Evolutionary conservation across 805 yeast species (phyloP).

Genomic region (Candida nitratophila): DNA sequence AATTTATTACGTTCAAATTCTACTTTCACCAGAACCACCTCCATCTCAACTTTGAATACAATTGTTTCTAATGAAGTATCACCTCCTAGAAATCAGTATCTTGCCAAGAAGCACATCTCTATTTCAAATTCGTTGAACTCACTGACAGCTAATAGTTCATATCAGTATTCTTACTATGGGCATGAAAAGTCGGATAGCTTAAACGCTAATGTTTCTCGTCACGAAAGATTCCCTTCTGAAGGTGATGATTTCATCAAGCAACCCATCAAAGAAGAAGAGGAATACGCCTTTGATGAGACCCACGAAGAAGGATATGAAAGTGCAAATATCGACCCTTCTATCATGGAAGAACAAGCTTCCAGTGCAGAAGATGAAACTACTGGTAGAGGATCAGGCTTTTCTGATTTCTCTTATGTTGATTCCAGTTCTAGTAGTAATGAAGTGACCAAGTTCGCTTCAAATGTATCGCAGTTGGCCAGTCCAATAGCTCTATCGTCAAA

Average conservation of each 20-base stretch:
- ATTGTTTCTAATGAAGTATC: not conserved
- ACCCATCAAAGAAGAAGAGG: not conserved
- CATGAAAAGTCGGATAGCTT: constrained; percentile 1
- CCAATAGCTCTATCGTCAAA: not conserved
- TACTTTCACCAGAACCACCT: constrained; percentile 23
- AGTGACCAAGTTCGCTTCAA: not conserved
- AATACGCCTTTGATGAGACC: not conserved
- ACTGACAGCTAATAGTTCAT: not conserved
- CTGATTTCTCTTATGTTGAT: not conserved
- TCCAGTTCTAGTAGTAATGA: not conserved
- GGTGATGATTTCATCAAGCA: not conserved
- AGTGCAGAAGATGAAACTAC: not conserved
- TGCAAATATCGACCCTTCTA: not conserved
- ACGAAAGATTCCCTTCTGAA: constrained; percentile 11
- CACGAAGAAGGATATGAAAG: not conserved
- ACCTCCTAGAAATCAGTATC: not conserved
- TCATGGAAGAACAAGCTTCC: not conserved
- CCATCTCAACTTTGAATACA: constrained; percentile 16
- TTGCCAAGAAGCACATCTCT: not conserved
- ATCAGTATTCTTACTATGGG: not conserved
- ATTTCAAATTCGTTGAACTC: constrained; percentile 1
- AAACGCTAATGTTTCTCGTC: not conserved
- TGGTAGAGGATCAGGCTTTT: not conserved
- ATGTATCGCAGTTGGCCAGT: not conserved
- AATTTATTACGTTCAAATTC: constrained; percentile 13